phyloP scores from a whole-genome alignment of 2,329 filamentous ascomycete genomes.

The Alternaria hordeiaustralica region DNA sequence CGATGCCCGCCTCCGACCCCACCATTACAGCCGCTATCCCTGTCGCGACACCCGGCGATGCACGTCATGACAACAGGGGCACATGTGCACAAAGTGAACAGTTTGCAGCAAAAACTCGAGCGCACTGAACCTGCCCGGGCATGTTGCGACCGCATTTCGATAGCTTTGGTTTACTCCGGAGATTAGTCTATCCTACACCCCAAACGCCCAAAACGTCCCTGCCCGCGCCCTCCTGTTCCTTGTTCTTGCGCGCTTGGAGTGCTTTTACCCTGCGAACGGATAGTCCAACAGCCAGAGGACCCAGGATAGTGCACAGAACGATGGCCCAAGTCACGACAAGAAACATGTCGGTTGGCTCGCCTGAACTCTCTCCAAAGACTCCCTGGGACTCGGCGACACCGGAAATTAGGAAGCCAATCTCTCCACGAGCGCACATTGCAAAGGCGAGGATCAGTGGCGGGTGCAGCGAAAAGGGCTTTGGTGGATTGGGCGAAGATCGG shows the following conservation, averaged over 20 bases:
- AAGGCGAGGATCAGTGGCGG: conserved; percentile 70
- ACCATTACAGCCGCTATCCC: neutral
- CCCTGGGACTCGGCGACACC: conserved; percentile 66
- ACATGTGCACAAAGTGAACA: neutral
- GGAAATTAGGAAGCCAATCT: conserved; percentile 80
- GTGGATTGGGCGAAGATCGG: conserved; percentile 24
- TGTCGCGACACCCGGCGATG: neutral
- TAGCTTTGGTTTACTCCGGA: neutral
- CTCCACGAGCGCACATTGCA: conserved; percentile 78
- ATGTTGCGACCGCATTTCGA: neutral
- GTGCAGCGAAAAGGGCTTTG: conserved; percentile 68
- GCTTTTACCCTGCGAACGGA: conserved; percentile 56
- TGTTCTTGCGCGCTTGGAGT: conserved; percentile 46
- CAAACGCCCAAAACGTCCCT: conserved; percentile 54
- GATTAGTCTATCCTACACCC: conserved; percentile 45
- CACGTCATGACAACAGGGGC: conserved; percentile 4
- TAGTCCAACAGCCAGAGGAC: conserved; percentile 59
- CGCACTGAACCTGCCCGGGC: neutral
- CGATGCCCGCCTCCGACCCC: neutral
- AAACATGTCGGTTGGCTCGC: conserved; percentile 55
- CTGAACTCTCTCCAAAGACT: conserved; percentile 47
- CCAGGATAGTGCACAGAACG: conserved; percentile 63
- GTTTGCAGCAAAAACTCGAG: neutral
- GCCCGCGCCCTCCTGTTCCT: conserved; percentile 39
- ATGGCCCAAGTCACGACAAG: conserved; percentile 64